Conservation (phyloP, 208 protist genomes). For the Acanthamoeba royreba region DNA sequence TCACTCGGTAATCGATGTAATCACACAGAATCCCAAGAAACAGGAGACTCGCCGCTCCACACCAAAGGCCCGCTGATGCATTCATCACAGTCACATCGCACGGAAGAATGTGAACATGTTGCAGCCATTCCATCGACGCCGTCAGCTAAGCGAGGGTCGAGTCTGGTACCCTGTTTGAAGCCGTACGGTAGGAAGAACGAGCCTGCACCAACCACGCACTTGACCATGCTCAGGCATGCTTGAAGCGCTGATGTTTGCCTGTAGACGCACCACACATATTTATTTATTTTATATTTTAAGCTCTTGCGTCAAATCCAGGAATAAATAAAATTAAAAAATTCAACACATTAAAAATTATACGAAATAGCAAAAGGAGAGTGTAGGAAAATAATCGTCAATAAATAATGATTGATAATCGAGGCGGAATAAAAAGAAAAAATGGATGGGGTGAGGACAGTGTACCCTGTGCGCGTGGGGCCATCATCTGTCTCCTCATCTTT, state of each 20-base stretch:
- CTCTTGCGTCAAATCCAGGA: too few relatives aligned
- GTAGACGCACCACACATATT: too few relatives aligned
- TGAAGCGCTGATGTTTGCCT: not conserved
- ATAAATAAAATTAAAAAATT: too few relatives aligned
- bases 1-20: slow-evolving; percentile 31
- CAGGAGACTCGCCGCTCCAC: slow-evolving; percentile 24
- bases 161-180: not conserved
- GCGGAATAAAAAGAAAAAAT: not conserved
- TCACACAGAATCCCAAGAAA: not conserved
- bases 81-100: not conserved
- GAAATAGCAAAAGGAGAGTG: too few relatives aligned
- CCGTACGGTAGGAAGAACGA: slow-evolving; percentile 51
- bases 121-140: too few relatives aligned
- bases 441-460: not conserved
- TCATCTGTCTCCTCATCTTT: not conserved
- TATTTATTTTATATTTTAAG: too few relatives aligned
- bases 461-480: not conserved
- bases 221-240: slow-evolving; percentile 43
- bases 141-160: too few relatives aligned
- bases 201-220: slow-evolving; percentile 50
- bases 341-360: too few relatives aligned
- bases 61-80: not conserved
- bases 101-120: not conserved
- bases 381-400: not conserved
- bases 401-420: not conserved